Evolutionary conservation across 805 yeast species (phyloP), one percentile per base, ranked within the genome.

Genomic region (Candida adriatica): DNA sequence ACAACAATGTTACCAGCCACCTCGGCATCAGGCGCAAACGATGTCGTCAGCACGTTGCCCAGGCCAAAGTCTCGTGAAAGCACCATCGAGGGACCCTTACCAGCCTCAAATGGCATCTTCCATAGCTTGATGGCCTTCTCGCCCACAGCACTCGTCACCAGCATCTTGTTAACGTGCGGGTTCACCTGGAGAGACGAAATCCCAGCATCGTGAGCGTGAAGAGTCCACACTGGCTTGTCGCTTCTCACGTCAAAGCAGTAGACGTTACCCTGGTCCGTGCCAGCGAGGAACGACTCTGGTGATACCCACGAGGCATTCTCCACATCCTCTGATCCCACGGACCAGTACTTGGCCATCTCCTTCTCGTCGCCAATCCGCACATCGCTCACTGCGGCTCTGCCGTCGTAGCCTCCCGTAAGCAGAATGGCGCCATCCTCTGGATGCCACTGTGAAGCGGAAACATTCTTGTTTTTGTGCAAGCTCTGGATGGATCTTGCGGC

Each of bases 151-250:
- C 92, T 79, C 1, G 97, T 85, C 16, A 78, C 75, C 51, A 92
- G 58, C 66, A 84, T 61, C 13, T 90, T 92, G 16, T 79, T 77
- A 19, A 86, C 55, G 51, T 64, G 71, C 16, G 55, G 53, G 59
- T 85, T 88, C 22, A 79, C 69, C 44, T 79, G 80, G 45, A 92
- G 68, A 2, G 90, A 68, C 5, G 96, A 80, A 39, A 92, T 80
- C 39, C 95, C 96, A 3, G 94, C 73, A 60, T 92, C 97, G 56
- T 92, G 98, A 3, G 97, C 97, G 58, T 92, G 95, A 46, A 92
- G 66, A 3, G 95, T 85, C 98, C 98, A 92, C 19, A 90, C 49
- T 13, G 96, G 88, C 35, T 66, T 62, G 27, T 67, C 69, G 30
- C 61, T 62, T 56, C 95, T 75, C 27, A 85, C 80, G 57, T 90